A percentile compares a stretch with the other conserved stretches of the same genome.
These are phyloP conservation scores for Phytophthora agathidicida DNA, from an alignment of 352 stramenopile genomes.

Conservation along the genomic window DNA sequence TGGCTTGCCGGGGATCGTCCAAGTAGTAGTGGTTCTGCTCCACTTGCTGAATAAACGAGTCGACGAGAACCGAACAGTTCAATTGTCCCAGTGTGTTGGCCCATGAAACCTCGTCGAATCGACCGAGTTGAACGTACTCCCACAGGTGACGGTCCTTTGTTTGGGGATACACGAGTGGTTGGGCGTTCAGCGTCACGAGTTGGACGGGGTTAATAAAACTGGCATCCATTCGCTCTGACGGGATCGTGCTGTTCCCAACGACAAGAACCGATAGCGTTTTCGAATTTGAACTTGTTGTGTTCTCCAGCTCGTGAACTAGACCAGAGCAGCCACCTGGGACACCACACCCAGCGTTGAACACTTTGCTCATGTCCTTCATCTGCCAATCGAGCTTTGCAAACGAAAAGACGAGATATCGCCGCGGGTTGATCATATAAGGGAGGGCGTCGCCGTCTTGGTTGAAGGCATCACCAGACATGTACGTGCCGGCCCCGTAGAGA, in stretches of 20 bases:
- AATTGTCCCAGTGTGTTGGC: conserved; percentile 15
- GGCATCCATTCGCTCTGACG: conserved; percentile 14
- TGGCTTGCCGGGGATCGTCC: conserved; percentile 42
- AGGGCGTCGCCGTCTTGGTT: conserved; percentile 1
- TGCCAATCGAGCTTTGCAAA: conserved; percentile 44
- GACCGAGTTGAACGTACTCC: conserved; percentile 26
- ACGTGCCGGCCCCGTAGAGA: conserved; percentile 39
- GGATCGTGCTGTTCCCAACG: conserved; percentile 28
- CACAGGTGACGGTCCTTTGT: conserved; percentile 24
- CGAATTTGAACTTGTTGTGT: conserved; percentile 4
- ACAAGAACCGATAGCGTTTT: conserved; percentile 26
- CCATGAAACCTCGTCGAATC: conserved; percentile 18
- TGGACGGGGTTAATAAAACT: conserved; percentile 32
- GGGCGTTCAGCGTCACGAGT: conserved; percentile 28
- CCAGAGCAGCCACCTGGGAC: conserved; percentile 26
- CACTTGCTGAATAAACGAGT: conserved; percentile 55
- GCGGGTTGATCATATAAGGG: conserved; percentile 32
- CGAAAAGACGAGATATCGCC: conserved; percentile 41
- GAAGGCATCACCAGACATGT: conserved; percentile 33
- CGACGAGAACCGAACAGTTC: conserved; percentile 48
- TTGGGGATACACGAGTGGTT: conserved; percentile 22
- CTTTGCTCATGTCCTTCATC: conserved; percentile 34
- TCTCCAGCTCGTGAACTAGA: conserved; percentile 32
- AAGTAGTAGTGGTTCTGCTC: conserved; percentile 53
- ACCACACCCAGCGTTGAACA: conserved; percentile 38